Evolutionary conservation across 2,329 filamentous ascomycete species (phyloP), one percentile per base, ranked within the genome.

Genomic region (Calonectria pseudoturangicola): DNA sequence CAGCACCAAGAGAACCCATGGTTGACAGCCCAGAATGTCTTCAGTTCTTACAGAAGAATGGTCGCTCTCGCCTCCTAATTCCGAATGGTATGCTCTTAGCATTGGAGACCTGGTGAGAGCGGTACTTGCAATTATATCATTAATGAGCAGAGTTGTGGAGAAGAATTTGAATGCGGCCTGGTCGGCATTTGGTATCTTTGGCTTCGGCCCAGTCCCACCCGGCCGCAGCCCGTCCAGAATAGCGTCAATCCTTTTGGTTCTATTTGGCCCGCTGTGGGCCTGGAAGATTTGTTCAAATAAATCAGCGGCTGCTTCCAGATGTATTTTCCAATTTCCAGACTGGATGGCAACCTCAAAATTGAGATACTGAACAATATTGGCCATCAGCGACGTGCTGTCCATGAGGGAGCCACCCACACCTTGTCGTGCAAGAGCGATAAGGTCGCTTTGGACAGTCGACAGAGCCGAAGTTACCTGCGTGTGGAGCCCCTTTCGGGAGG

Each of bases 351-450:
- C 74, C 79, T 88, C 86, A 70, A 87, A 88, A 68, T 84, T 82
- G n/a, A 87, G 81, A 2, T 88, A 79, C 74, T 88, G 86, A 43
- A 86, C 79, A 73, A 87, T 83, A 75, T 83, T 84, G 71, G 84
- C 82, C 73, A 88, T 78, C n/a, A 86, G 36, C 2, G 50, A 43
- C 13, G 66, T 48, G 33, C 36, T 64, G 10, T 63, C 60, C 27
- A 21, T 18, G 7, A 66, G 58, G 12, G 33, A 65, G 9, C n/a
- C 45, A 2, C 48, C 50, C 16, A 54, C 28, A 1, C 58, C 70
- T n/a, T 30, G 70, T 16, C 30, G 41, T 78, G 30, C 77, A 71
- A 50, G 79, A 72, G 65, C 70, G 63, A 54, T 80, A 30, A 56
- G 66, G 54, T 70, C 51, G 15, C 36, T 45, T 41, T 70, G 66